Evolutionary conservation across 2,329 filamentous ascomycete species (phyloP).

Genomic region (Mollisia scopiformis): DNA sequence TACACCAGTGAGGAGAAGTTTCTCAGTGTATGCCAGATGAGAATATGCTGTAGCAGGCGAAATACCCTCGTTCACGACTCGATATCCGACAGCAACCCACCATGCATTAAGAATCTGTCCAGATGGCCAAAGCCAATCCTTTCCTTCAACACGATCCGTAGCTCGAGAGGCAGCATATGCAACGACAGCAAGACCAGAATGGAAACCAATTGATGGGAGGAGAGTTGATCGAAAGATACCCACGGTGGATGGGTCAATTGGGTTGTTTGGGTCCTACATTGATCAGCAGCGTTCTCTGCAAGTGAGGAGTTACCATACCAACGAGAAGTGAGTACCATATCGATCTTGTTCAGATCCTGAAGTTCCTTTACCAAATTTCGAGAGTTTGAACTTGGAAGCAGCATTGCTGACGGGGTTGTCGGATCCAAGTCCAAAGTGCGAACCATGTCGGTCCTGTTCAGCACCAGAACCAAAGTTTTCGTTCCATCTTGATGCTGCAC

Average conservation of each 20-base stretch:
- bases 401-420: not conserved
- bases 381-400: not conserved
- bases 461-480: not conserved
- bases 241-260: not conserved
- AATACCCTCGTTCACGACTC: conserved; percentile 11
- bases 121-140: conserved; percentile 19
- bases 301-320: conserved; percentile 6
- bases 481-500: not conserved
- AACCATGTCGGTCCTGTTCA: not conserved
- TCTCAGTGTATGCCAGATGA: conserved; percentile 13
- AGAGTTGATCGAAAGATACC: conserved; percentile 16
- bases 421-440: not conserved
- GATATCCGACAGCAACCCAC: conserved; percentile 8
- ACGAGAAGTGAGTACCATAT: conserved; percentile 1
- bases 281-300: conserved; percentile 1
- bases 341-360: not conserved
- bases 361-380: not conserved
- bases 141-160: conserved; percentile 15
- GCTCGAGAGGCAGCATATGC: conserved; percentile 12
- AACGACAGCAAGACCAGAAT: conserved; percentile 12
- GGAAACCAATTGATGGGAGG: conserved; percentile 15
- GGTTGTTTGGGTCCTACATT: not conserved
- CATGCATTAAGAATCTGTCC: conserved; percentile 15
- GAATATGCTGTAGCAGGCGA: conserved; percentile 7
- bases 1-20: conserved; percentile 13